phyloP scores from a whole-genome alignment of 305 asterid species.

The Petunia hybrid region DNA sequence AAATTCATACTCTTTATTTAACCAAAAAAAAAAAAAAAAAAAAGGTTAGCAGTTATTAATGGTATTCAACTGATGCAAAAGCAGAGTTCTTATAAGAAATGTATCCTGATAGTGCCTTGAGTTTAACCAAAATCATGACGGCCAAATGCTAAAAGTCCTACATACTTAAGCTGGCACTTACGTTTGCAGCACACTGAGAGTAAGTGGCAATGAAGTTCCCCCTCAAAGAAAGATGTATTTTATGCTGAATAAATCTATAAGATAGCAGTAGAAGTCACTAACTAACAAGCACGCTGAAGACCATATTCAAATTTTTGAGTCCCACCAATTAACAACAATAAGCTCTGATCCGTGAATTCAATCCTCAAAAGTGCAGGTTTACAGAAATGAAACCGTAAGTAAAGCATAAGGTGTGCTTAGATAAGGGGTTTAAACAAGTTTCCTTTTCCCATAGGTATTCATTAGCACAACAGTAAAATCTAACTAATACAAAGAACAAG shows the following conservation, averaged over 20 bases:
- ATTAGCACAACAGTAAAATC: neutral
- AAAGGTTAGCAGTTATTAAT: neutral
- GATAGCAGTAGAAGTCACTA: constrained; percentile 3
- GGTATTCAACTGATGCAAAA: neutral
- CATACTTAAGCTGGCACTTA: neutral
- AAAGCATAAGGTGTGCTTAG: neutral
- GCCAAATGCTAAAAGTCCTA: neutral
- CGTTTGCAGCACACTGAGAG: neutral
- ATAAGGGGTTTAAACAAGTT: neutral
- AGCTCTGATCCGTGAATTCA: neutral
- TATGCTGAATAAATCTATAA: neutral
- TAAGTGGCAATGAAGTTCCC: neutral
- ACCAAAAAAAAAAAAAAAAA: neutral
- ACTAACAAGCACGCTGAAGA: neutral
- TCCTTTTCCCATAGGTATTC: neutral
- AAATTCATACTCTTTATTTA: neutral
- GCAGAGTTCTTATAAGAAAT: neutral
- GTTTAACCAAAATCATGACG: neutral
- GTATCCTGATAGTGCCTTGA: neutral
- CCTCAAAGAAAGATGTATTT: neutral
- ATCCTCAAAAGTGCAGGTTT: neutral
- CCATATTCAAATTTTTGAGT: constrained; percentile 8
- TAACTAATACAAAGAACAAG: neutral
- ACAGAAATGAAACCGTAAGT: constrained; percentile 5
- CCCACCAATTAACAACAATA: neutral